phyloP scores from a whole-genome alignment of 768 basidiomycete species.

The Gautieria morchelliformis region DNA sequence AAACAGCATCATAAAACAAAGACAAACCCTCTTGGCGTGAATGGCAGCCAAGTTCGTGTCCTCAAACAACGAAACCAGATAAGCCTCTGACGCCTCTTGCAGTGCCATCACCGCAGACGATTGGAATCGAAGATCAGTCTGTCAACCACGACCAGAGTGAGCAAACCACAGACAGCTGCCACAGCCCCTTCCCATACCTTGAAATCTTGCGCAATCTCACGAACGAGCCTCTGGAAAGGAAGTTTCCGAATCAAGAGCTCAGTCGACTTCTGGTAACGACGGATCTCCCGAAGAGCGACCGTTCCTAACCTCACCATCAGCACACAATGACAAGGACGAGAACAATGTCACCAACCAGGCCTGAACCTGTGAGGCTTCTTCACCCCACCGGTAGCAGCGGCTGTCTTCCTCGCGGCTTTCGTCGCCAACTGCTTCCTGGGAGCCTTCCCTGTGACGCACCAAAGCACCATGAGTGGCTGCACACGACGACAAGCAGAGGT shows the following conservation, averaged over 20 bases:
- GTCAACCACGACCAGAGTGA: conserved; percentile 6
- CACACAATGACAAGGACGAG: background rate
- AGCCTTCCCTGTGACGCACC: conserved; percentile 53
- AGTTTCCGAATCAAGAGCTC: conserved; percentile 99
- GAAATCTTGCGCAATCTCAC: conserved; percentile 95
- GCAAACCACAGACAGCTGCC: background rate
- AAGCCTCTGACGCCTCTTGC: conserved; percentile 88
- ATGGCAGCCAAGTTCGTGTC: conserved; percentile 90
- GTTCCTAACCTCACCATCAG: conserved; percentile 40
- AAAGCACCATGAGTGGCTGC: conserved; percentile 10
- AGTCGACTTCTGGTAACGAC: conserved; percentile 97
- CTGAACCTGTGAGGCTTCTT: conserved; percentile 99
- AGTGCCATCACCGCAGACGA: conserved; percentile 91
- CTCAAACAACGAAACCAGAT: conserved; percentile 79
- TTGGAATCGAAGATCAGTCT: conserved; percentile 93
- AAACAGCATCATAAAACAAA: background rate
- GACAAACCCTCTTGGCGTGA: conserved; percentile 67
- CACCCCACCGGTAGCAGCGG: conserved; percentile 81
- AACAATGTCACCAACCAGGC: conserved; percentile 31
- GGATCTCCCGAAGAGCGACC: conserved; percentile 97
- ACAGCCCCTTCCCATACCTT: conserved; percentile 42
- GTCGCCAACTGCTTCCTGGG: conserved; percentile 93
- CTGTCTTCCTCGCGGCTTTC: conserved; percentile 90
- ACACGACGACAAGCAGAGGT: conserved; percentile 14
- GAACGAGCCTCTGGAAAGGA: conserved; percentile 97